Evolutionary conservation across 75 land plant species (phyloP).

Genomic region (Isoetes taiwanensis): DNA sequence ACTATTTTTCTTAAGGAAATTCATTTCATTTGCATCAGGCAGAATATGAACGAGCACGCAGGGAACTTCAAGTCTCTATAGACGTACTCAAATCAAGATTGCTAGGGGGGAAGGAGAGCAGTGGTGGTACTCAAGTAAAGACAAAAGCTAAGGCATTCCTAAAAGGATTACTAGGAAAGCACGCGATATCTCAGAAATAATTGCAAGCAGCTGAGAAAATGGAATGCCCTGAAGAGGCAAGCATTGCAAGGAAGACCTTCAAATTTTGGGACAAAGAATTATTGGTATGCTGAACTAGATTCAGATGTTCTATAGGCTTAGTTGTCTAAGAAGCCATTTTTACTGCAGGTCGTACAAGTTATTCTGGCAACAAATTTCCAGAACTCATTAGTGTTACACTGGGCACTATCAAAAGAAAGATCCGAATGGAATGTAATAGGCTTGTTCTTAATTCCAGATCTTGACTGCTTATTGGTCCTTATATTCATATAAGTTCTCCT

Average conservation of each 20-base stretch:
- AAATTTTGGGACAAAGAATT: slow-evolving; percentile 52
- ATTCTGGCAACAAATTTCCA: slow-evolving; percentile 42
- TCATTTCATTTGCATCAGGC: slow-evolving; percentile 24
- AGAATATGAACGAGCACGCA: slow-evolving; percentile 61
- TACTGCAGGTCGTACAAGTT: slow-evolving; percentile 46
- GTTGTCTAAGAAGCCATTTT: not conserved
- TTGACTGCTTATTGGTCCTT: not conserved
- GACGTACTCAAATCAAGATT: slow-evolving; percentile 50
- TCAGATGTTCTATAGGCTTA: not conserved
- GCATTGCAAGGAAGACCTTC: slow-evolving; percentile 39
- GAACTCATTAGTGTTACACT: slow-evolving; percentile 65
- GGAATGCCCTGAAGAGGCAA: slow-evolving; percentile 27
- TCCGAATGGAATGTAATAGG: slow-evolving; percentile 66
- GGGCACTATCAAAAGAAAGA: slow-evolving; percentile 60
- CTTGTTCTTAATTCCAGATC: not conserved
- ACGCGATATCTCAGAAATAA: slow-evolving; percentile 44
- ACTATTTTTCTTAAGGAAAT: no score
- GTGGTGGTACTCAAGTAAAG: slow-evolving; percentile 18
- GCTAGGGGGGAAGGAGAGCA: slow-evolving; percentile 22
- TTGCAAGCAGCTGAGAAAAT: slow-evolving; percentile 35
- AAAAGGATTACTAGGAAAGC: slow-evolving; percentile 58
- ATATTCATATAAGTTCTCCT: not conserved
- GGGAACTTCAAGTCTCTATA: slow-evolving; percentile 40
- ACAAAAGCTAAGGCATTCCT: slow-evolving; percentile 6
- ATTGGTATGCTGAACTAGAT: slow-evolving; percentile 33